Base-by-base conservation (phyloP, 2,329 filamentous ascomycete genomes). In the Bimuria novae-zelandiae region DNA sequence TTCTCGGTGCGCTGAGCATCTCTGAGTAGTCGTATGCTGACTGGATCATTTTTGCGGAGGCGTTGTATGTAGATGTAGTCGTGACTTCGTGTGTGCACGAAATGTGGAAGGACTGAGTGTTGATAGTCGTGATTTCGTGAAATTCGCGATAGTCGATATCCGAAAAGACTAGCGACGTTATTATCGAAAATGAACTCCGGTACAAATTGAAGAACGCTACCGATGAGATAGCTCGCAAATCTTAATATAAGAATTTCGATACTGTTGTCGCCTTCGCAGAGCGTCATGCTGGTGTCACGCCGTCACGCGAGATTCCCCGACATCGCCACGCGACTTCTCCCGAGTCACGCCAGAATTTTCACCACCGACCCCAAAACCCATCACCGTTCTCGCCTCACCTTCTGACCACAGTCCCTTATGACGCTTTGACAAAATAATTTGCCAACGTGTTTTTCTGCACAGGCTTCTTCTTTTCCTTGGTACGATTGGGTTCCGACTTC, bases 401-500 rank as follows among this genome's bases (percentile, higher is more conserved):
- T n/a, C 22, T 7, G 14, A 17, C 11, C 16, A 10, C n/a, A 3
- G 4, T 6, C 16, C 1, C 5, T 50, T 36, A 55, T 23, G 35
- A 32, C 19, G 53, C 50, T 45, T 67, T 67, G 1, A 49, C 58
- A 40, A 71, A 73, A 33, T 73, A 73, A 17, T 71, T 72, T 7
- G 56, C 37, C 45, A 73, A 48, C 1, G 69, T 73, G 33, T 73
- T 73, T 55, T 67, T 70, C 53, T 73, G 70, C 1, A 49, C 30
- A n/a, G n/a, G n/a, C 2, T 52, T 32, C 51, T 65, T 56, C 32
- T 53, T 64, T 17, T 52, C 65, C 55, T 74, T 65, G 59, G 72
- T 71, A 21, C n/a, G n/a, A n/a, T 71, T 63, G 61, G 59, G 51
- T 22, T 69, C 66, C 49, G 70, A 60, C 56, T 75, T 69, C 62